Evolutionary conservation across 306 rosid species (phyloP).

Genomic region (Sicyos edulis): DNA sequence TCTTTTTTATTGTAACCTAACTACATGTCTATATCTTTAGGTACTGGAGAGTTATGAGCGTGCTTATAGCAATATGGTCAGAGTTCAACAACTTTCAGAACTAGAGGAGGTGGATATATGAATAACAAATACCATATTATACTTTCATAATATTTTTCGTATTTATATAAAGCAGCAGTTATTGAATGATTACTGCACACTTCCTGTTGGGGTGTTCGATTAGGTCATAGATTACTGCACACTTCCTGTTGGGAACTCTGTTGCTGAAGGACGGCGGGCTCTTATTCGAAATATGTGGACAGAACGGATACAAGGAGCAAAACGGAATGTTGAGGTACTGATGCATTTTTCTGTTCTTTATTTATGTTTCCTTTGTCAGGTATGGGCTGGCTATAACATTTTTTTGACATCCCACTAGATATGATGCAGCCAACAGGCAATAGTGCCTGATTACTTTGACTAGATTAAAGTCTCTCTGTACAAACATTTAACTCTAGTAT

Average conservation of each 20-base stretch:
- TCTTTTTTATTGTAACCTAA: neutral
- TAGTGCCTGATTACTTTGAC: neutral
- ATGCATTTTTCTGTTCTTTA: neutral
- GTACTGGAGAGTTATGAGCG: conserved; percentile 99
- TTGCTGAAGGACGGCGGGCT: conserved; percentile 87
- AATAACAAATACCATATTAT: neutral
- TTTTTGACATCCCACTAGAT: conserved; percentile 4
- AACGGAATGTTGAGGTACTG: conserved; percentile 85
- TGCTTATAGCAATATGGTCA: conserved; percentile 93
- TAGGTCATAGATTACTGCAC: conserved; percentile 94
- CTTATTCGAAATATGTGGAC: conserved; percentile 99
- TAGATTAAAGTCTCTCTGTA: no score
- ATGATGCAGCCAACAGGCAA: neutral
- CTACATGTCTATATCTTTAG: conserved; percentile 26
- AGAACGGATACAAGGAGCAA: conserved; percentile 91
- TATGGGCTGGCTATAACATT: neutral
- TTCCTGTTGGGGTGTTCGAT: conserved; percentile 5
- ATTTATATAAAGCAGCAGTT: neutral
- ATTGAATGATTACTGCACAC: neutral
- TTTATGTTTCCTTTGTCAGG: neutral
- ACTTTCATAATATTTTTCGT: neutral
- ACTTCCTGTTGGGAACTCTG: conserved; percentile 59
- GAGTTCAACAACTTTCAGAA: conserved; percentile 92
- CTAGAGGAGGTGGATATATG: conserved; percentile 76
- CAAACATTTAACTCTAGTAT: no score